These are phyloP conservation scores for Penicillium sp. DNA, from an alignment of 2,329 filamentous ascomycete species.

Conservation along the genomic window DNA sequence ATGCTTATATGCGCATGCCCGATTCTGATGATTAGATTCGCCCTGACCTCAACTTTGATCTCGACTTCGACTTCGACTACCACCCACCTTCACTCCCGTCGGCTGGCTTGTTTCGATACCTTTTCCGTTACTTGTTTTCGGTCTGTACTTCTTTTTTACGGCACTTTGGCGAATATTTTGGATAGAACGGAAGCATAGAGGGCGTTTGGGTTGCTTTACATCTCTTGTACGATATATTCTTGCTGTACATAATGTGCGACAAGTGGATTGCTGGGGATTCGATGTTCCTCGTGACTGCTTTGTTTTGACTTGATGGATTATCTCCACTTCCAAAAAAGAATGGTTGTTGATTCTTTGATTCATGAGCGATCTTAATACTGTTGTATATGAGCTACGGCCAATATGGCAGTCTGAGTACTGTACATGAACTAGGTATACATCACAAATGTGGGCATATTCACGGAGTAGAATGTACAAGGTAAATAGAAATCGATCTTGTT, in stretches of 20 bases:
- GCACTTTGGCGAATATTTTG: slow-evolving; percentile 18
- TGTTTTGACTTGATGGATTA: not conserved
- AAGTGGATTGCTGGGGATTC: not conserved
- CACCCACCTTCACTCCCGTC: not conserved
- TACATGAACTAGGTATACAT: too few species aligned
- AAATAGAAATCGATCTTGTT: too few species aligned
- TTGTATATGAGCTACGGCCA: too few species aligned
- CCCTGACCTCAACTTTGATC: not conserved
- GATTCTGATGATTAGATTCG: slow-evolving; percentile 31
- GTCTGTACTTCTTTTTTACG: slow-evolving; percentile 19
- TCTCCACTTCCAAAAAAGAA: not conserved
- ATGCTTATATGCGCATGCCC: slow-evolving; percentile 83
- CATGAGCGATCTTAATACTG: too few species aligned
- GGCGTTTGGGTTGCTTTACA: slow-evolving; percentile 23
- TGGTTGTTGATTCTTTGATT: not conserved
- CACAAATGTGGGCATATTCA: too few species aligned
- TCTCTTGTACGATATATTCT: slow-evolving; percentile 2
- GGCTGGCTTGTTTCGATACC: not conserved
- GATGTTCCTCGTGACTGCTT: not conserved
- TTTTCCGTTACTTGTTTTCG: slow-evolving; percentile 6
- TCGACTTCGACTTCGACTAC: not conserved
- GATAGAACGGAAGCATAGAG: slow-evolving; percentile 27
- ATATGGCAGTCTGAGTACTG: too few species aligned
- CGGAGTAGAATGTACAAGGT: too few species aligned
- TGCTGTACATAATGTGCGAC: not conserved